phyloP scores from a whole-genome alignment of 129 eudicot genomes.

The Apium graveolens region DNA sequence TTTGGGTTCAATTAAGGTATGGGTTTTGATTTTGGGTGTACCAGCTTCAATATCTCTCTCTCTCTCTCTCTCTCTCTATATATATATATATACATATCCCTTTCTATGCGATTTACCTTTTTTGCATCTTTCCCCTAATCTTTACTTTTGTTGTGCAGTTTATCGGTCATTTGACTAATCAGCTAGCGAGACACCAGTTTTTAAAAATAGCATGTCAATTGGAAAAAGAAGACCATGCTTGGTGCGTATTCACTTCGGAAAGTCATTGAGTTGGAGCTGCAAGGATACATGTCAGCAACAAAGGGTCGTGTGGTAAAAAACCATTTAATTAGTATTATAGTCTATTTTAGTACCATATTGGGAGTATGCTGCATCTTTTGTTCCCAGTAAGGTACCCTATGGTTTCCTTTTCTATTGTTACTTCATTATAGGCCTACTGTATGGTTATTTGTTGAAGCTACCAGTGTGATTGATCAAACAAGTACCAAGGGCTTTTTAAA shows the following conservation, averaged over 20 bases:
- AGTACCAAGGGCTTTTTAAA: too few relatives aligned
- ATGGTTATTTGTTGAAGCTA: too few relatives aligned
- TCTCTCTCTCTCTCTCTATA: too few relatives aligned
- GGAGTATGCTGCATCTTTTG: background rate
- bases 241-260: conserved; percentile 89
- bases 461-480: too few relatives aligned
- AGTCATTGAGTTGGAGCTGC: conserved; percentile 84
- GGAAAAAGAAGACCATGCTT: conserved; percentile 96
- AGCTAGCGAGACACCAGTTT: conserved; percentile 87
- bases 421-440: background rate
- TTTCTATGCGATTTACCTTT: background rate
- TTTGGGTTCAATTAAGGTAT: too few relatives aligned
- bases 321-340: background rate
- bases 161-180: conserved; percentile 81
- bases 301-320: conserved; percentile 85
- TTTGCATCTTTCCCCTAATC: conserved; percentile 5
- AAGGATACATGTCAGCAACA: conserved; percentile 81
- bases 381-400: background rate
- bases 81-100: too few relatives aligned
- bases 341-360: background rate
- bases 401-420: background rate
- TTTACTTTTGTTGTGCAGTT: conserved; percentile 31
- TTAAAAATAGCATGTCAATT: conserved; percentile 85
- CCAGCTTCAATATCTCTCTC: too few relatives aligned
- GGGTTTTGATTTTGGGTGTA: too few relatives aligned